Base-by-base conservation (phyloP, 495 filamentous ascomycete species). In the Hypoxylon perforatum region DNA sequence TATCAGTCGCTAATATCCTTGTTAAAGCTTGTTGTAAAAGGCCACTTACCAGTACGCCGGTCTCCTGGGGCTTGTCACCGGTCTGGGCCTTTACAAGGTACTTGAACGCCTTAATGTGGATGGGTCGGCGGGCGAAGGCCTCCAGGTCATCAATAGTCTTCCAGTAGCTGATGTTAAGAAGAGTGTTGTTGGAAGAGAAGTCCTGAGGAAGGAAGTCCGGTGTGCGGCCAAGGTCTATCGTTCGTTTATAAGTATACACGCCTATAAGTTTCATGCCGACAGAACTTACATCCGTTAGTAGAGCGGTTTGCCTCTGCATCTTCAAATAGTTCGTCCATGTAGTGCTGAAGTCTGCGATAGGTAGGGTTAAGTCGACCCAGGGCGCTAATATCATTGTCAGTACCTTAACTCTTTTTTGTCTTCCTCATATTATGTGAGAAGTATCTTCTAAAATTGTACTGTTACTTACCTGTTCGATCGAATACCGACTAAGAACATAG, bases 101-200 rank as follows among this genome's bases (percentile, higher is more conserved):
- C 19, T 5, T 22, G 44, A 46, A 46, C 15, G 44, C 44, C 19
- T 46, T 46, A 9, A 22, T 46, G 19, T 46, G 44, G 19, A 46
- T 23, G 12, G 44, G 44, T 23, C 44, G 44, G 36, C 81, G 75
- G 17, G 82, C 82, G 67, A 82, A 85, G 4, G 55, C 61, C 56
- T 84, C 80, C 4, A 85, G 57, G 36, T 73, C 72, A 25, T 83
- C 80, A n/a, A 78, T 64, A 19, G 54, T 65, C 33, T 76, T 72
- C 65, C 82, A 79, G 71, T 85, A 85, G 51, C 74, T 73, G 4
- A 82, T 57, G 1, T 62, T 60, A 46, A 81, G 51, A 6, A 73
- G 23, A 45, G 81, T 76, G 49, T 78, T 80, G 12, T 58, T 65
- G 0, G 72, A 67, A 1, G 64, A 28, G 42, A 61, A 57, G 4